Base-by-base conservation (phyloP, 345 rosid species). In the Excoecaria agallocha region DNA sequence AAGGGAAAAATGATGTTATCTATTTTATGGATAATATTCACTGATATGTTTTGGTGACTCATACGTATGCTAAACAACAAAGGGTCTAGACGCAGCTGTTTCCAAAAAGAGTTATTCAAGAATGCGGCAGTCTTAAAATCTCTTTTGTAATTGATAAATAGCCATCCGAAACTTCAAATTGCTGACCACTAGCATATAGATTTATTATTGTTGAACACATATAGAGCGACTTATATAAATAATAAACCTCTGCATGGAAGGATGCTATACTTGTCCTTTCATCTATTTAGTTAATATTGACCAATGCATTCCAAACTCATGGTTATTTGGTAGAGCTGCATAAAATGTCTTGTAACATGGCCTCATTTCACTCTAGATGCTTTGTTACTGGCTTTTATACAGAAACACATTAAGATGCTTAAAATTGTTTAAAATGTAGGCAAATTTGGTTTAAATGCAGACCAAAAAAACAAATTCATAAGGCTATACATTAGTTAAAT, bases 1-100 rank as follows among this genome's bases (percentile, higher is more conserved):
- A 90, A 83, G 98, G 97, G 69, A 93, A 95, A 78, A 90, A 90
- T 79, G 98, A 95, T 80, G 99, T 95, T 58, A 69, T 89, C 38
- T 84, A n/a, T n/a, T n/a, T n/a, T n/a, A n/a, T n/a, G n/a, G n/a
- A n/a, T n/a, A n/a, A 63, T 13, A 13, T 15, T 64, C 19, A 5
- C 19, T 24, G 13, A 8, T 48, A 49, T 17, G 30, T n/a, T 66
- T 48, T 46, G 30, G 55, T 35, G 6, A 48, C 19, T 46, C 19
- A 17, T 25, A 60, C 5, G 48, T 24, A 1, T 60, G 56, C 46
- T 17, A 46, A n/a, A 16, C 6, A 10, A 22, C 16, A 57, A n/a
- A 61, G 5, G 12, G 58, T 59, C 38, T 59, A 37, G 25, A 58
- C 46, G 45, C 56, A 59, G 9, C 66, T 39, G 2, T 45, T 43